Conservation (phyloP, 2,329 filamentous ascomycete species). For the Pseudocercospora vitis region DNA sequence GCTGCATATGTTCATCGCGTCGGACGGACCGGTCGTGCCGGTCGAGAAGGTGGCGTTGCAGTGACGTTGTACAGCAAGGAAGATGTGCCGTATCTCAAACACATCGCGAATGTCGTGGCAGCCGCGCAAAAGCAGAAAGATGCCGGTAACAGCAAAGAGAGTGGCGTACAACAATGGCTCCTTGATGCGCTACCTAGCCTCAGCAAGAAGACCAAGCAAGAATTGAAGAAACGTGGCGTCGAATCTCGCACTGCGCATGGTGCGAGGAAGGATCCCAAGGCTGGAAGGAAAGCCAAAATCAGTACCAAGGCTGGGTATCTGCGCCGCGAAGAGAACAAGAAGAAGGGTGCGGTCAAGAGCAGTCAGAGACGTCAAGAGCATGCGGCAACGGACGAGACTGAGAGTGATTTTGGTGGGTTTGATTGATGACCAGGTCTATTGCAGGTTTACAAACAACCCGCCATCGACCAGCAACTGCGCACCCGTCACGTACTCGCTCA, state of each 20-base stretch:
- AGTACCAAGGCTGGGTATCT: conserved; percentile 80
- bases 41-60: conserved; percentile 80
- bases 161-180: conserved; percentile 77
- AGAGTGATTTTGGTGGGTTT: conserved; percentile 46
- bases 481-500: conserved; percentile 80
- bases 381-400: conserved; percentile 26
- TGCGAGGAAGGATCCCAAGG: conserved; percentile 43
- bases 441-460: conserved; percentile 84
- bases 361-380: conserved; percentile 36
- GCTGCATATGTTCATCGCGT: conserved; percentile 92
- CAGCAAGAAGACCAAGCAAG: conserved; percentile 79
- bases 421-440: conserved; percentile 52
- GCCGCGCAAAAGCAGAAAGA: conserved; percentile 69
- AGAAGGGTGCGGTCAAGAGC: conserved; percentile 43
- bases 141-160: conserved; percentile 41
- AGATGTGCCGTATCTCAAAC: conserved; percentile 85
- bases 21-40: conserved; percentile 85
- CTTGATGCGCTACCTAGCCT: conserved; percentile 82
- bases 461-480: conserved; percentile 85
- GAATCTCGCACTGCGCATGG: conserved; percentile 60
- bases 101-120: conserved; percentile 88
- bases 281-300: conserved; percentile 63
- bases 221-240: conserved; percentile 77
- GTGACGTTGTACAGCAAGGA: conserved; percentile 96
- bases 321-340: conserved; percentile 66